Conservation (phyloP, 305 asterid genomes). For the Solanum hybrid region DNA sequence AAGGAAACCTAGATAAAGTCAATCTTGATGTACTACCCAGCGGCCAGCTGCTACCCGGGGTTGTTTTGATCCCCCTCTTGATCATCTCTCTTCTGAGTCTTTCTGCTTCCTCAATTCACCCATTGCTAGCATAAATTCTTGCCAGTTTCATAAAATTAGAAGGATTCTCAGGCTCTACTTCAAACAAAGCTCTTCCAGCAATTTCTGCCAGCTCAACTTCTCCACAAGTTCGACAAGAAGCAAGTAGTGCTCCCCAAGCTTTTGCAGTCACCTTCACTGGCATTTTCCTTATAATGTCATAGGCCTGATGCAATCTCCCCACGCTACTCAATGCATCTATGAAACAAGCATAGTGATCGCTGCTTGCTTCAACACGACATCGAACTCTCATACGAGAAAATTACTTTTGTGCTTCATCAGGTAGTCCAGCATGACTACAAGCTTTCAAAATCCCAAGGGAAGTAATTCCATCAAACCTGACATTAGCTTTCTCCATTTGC, state of each 20-base stretch:
- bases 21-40: constrained; percentile 14
- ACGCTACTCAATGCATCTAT: constrained; percentile 38
- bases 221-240: constrained; percentile 36
- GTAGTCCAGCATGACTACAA: constrained; percentile 40
- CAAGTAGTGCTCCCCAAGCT: constrained; percentile 45
- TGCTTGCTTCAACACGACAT: constrained; percentile 25
- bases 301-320: constrained; percentile 32
- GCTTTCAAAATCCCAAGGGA: constrained; percentile 38
- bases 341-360: constrained; percentile 37
- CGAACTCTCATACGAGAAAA: constrained; percentile 19
- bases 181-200: constrained; percentile 30
- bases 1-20: neutral
- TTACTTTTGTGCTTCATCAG: constrained; percentile 27
- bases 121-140: constrained; percentile 24
- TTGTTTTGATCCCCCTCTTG: constrained; percentile 21
- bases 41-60: constrained; percentile 31
- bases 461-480: constrained; percentile 35
- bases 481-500: constrained; percentile 25
- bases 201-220: constrained; percentile 34
- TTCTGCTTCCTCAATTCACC: constrained; percentile 24
- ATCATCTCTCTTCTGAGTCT: constrained; percentile 27
- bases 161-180: constrained; percentile 32
- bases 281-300: constrained; percentile 27
- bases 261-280: constrained; percentile 32
- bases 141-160: constrained; percentile 32